Conservation (phyloP, 2,329 filamentous ascomycete genomes). For the Pseudopyrenochaeta lycopersici region DNA sequence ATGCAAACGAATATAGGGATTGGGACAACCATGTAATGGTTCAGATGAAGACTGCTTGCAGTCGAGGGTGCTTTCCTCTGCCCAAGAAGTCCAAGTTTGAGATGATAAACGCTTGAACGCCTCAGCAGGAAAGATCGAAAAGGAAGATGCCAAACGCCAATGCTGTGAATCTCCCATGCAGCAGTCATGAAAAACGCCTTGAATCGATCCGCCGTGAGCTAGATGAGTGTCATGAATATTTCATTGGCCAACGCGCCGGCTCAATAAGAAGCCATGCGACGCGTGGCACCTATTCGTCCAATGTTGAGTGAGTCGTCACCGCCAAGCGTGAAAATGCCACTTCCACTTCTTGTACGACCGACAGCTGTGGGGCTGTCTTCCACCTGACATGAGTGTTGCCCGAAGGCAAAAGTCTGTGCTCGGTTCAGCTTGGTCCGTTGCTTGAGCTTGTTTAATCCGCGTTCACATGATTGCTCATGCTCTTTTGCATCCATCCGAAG, state of each 20-base stretch:
- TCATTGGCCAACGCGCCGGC: conserved; percentile 29
- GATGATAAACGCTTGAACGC: conserved; percentile 49
- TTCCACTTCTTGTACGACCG: conserved; percentile 43
- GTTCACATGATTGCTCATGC: conserved; percentile 91
- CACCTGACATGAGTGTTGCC: conserved; percentile 70
- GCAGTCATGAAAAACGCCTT: conserved; percentile 48
- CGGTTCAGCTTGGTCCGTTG: conserved; percentile 85
- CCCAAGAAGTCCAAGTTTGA: conserved; percentile 32
- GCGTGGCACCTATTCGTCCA: conserved; percentile 44
- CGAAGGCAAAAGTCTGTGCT: conserved; percentile 95
- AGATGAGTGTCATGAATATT: conserved; percentile 43
- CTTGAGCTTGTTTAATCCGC: conserved; percentile 91
- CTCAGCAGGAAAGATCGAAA: conserved; percentile 36
- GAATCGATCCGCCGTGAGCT: conserved; percentile 45
- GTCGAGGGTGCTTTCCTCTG: conserved; percentile 27
- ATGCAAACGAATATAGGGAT: conserved; percentile 37
- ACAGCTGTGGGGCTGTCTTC: conserved; percentile 68
- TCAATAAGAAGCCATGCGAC: conserved; percentile 52
- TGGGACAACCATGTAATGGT: conserved; percentile 23
- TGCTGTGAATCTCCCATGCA: conserved; percentile 43
- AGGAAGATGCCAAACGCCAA: conserved; percentile 40
- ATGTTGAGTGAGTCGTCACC: conserved; percentile 40
- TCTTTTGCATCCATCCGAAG: conserved; percentile 95
- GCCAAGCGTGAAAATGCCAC: conserved; percentile 40
- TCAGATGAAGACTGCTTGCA: conserved; percentile 27